These are phyloP conservation scores for Sugiyamaella qingdaonensis DNA, from an alignment of 805 yeast species.

Conservation along the genomic window DNA sequence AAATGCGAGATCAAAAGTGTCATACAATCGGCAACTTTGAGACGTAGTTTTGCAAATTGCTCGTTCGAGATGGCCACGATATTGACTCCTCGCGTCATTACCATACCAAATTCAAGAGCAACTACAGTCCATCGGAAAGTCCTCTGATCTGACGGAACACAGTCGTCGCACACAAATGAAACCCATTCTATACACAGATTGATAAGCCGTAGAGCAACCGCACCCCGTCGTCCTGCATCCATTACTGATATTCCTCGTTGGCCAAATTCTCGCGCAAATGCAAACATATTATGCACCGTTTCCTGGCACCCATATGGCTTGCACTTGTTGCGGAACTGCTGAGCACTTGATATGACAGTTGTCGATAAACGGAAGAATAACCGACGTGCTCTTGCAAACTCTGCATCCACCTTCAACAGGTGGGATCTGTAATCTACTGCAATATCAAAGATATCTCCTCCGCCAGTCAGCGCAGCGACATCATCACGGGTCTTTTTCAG, in stretches of 20 bases:
- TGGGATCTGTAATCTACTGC: constrained; percentile 67
- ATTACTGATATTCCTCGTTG: constrained; percentile 62
- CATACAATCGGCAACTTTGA: constrained; percentile 91
- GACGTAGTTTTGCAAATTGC: constrained; percentile 65
- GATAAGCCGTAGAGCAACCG: constrained; percentile 66
- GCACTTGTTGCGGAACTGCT: constrained; percentile 47
- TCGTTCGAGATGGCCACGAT: constrained; percentile 74
- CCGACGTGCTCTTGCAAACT: constrained; percentile 60
- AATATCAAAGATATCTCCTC: constrained; percentile 41
- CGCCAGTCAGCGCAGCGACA: constrained; percentile 56
- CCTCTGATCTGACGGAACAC: constrained; percentile 84
- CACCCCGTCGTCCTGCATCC: constrained; percentile 62
- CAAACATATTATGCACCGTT: constrained; percentile 64
- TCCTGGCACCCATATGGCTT: constrained; percentile 67
- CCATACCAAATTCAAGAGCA: constrained; percentile 95
- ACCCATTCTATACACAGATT: constrained; percentile 86
- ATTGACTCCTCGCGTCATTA: constrained; percentile 85
- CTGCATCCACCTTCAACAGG: constrained; percentile 65
- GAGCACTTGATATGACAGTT: constrained; percentile 58
- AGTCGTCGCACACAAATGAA: constrained; percentile 87
- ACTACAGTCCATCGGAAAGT: constrained; percentile 96
- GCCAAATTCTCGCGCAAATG: constrained; percentile 78
- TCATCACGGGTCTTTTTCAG: constrained; percentile 52
- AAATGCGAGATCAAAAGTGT: constrained; percentile 89
- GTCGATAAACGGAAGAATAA: constrained; percentile 64